These are phyloP conservation scores for Paulownia fortunei DNA, from an alignment of 257 asterid species.

Conservation along the genomic window DNA sequence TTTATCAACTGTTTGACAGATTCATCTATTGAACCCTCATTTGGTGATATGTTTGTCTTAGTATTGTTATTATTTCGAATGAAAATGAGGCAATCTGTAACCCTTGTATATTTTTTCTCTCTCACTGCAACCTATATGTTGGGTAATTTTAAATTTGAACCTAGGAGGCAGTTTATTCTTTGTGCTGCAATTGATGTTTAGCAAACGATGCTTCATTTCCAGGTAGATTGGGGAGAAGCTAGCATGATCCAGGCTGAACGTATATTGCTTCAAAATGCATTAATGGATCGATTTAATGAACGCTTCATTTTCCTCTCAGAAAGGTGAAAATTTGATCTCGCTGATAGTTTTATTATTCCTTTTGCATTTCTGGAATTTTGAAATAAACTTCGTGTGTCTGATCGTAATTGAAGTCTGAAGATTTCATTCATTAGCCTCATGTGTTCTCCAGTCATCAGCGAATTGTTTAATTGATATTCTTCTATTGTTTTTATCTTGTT, in stretches of 20 bases:
- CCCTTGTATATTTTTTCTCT: neutral
- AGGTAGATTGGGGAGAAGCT: slow-evolving; percentile 93
- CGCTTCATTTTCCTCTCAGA: slow-evolving; percentile 79
- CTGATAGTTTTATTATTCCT: neutral
- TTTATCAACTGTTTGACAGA: neutral
- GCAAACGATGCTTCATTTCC: slow-evolving; percentile 37
- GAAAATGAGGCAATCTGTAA: neutral
- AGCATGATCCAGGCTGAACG: slow-evolving; percentile 89
- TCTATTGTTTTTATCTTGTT: slow-evolving; percentile 30
- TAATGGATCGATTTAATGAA: slow-evolving; percentile 58
- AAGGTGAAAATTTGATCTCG: slow-evolving; percentile 48
- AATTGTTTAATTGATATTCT: slow-evolving; percentile 18
- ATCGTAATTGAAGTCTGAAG: neutral
- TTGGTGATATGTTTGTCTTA: neutral
- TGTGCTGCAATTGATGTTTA: slow-evolving; percentile 36
- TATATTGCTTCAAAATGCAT: slow-evolving; percentile 61
- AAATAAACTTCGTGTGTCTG: neutral
- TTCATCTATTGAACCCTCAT: neutral
- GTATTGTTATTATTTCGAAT: neutral
- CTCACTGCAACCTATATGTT: neutral
- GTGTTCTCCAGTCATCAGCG: neutral
- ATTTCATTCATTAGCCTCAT: neutral
- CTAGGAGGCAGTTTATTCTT: slow-evolving; percentile 7
- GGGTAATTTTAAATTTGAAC: neutral
- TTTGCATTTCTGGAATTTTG: neutral